Base-by-base conservation (phyloP, 192 early-diverging fungal species). In the Dimargaris cristalligena region DNA sequence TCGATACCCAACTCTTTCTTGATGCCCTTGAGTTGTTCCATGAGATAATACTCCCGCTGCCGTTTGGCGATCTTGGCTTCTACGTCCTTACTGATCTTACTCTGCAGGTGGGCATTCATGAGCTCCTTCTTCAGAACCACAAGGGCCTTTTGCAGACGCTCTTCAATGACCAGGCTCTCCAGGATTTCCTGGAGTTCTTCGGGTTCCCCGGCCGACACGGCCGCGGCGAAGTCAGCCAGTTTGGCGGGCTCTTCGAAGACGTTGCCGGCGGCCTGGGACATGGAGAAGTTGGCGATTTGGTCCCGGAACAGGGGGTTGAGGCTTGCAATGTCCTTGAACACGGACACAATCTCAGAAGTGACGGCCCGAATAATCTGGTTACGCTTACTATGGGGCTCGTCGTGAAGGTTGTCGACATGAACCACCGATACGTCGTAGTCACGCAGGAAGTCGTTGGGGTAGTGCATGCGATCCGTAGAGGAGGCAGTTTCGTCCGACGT, bases 21-120 rank as follows among this genome's bases (percentile, higher is more conserved):
- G 70, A 99, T 99, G 0, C 93, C 92, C 72, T 95, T 97, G 61
- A 99, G 78, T 71, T 99, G 96, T 74, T 99, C 96, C 92, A 95
- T 96, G 69, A 99, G 69, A 60, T 93, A 99, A 74, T 93, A 99
- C 71, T 99, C 96, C 63, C 95, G 90, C 75, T 99, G 91, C 28
- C 93, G 80, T 62, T 93, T 84, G 3, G 88, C 89, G 62, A 99
- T 99, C 75, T 97, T 97, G 60, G 86, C 85, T 68, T 99, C 95
- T 20, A 99, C 95, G 63, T 95, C 90, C 62, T 92, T 91, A 63
- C 89, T 84, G 60, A 99, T 99, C 70, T 99, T 93, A 67, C 90
- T 90, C 66, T 97, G 93, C 62, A 99, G 70, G 67, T 99, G 91
- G 8, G 91, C 92, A 64, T 99, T 99, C 68, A 89, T 82, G 65